Conservation (phyloP, 306 rosid species). For the Medicago arabica region DNA sequence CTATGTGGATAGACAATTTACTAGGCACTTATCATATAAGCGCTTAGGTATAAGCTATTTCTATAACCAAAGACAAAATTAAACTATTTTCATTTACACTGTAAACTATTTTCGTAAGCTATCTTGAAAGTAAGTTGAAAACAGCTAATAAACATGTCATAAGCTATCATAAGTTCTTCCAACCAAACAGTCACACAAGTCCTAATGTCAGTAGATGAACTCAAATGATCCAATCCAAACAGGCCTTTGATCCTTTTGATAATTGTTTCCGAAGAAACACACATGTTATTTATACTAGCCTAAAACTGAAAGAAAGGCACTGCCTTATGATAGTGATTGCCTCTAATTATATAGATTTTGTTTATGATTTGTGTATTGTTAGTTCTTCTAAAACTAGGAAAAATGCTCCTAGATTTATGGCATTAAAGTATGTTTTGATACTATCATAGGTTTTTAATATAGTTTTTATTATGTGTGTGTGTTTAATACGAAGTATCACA, state of each 20-base stretch:
- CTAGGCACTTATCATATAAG: neutral
- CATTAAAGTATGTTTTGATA: neutral
- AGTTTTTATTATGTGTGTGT: too few species aligned
- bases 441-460: neutral
- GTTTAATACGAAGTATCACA: too few species aligned
- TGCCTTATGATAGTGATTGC: neutral
- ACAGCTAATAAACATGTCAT: too few species aligned
- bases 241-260: slow-evolving; percentile 1
- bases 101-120: too few species aligned
- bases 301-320: neutral
- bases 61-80: too few species aligned
- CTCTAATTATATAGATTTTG: neutral
- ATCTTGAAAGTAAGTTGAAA: neutral
- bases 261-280: slow-evolving; percentile 1
- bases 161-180: too few species aligned
- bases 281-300: neutral
- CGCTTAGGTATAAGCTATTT: neutral
- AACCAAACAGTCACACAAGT: too few species aligned
- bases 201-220: neutral
- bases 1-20: neutral
- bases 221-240: neutral
- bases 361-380: too few species aligned
- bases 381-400: neutral
- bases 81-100: too few species aligned
- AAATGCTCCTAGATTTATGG: neutral